Conservation (phyloP, 345 rosid species). For the Populus tremula region DNA sequence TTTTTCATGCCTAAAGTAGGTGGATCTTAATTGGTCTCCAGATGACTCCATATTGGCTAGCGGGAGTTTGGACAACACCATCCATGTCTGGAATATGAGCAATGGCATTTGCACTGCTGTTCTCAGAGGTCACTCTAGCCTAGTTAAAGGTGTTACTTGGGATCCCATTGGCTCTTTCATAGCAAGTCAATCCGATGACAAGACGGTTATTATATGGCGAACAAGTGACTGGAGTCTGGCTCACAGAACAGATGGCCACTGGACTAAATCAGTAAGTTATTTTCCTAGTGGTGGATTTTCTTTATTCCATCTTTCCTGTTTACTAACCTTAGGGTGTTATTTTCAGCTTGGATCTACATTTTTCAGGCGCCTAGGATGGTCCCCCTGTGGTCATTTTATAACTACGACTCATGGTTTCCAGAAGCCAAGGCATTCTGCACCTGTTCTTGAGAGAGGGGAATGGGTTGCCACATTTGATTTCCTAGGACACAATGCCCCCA, state of each 20-base stretch:
- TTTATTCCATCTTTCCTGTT: not conserved
- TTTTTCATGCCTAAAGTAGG: conserved; percentile 82
- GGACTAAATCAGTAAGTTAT: conserved; percentile 89
- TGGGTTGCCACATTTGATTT: conserved; percentile 98
- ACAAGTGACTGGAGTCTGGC: conserved; percentile 98
- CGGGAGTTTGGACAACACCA: conserved; percentile 95
- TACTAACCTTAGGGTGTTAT: conserved; percentile 25
- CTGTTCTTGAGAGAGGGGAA: conserved; percentile 97
- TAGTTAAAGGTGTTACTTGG: conserved; percentile 97
- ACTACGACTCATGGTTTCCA: conserved; percentile 98
- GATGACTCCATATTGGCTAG: conserved; percentile 95
- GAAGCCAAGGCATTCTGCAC: conserved; percentile 99
- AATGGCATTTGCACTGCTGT: conserved; percentile 93
- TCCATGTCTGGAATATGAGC: conserved; percentile 94
- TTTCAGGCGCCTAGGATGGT: conserved; percentile 99
- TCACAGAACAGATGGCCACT: conserved; percentile 93
- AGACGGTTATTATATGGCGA: conserved; percentile 97
- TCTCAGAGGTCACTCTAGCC: conserved; percentile 95
- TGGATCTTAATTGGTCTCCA: conserved; percentile 99
- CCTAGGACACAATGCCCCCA: conserved; percentile 96
- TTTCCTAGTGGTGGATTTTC: not conserved
- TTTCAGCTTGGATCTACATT: conserved; percentile 95
- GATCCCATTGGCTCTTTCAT: conserved; percentile 97
- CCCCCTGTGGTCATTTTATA: conserved; percentile 97
- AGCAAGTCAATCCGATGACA: conserved; percentile 99